Evolutionary conservation across 148 eudicot genomes (phyloP).

Genomic region (Chenopodium formosanum): DNA sequence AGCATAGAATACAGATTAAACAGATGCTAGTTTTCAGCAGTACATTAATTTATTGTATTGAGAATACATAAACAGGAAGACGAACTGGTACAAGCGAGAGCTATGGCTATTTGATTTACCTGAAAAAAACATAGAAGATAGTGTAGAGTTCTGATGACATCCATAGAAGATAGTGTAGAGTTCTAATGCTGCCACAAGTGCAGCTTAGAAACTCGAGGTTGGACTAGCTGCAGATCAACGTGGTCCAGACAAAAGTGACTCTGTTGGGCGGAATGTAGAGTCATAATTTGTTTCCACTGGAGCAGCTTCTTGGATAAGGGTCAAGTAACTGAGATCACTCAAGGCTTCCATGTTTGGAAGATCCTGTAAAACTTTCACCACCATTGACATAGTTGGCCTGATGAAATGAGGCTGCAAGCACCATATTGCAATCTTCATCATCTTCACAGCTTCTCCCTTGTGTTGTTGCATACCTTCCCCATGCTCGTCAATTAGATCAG

Average conservation of each 20-base stretch:
- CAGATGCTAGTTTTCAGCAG: no score
- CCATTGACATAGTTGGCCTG: constrained; percentile 29
- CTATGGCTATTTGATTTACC: no score
- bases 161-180: no score
- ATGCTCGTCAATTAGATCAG: constrained; percentile 6
- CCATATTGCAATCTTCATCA: constrained; percentile 21
- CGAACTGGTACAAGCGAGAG: no score
- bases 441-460: constrained; percentile 28
- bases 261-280: constrained; percentile 4
- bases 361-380: constrained; percentile 24
- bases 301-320: not conserved
- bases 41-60: no score
- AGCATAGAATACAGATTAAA: no score
- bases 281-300: not conserved
- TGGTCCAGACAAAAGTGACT: not conserved
- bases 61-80: no score
- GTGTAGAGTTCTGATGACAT: no score
- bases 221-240: no score
- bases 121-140: no score
- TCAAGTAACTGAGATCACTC: constrained; percentile 1
- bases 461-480: constrained; percentile 1
- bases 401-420: constrained; percentile 25
- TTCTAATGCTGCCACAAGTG: no score
- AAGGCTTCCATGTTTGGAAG: not conserved
- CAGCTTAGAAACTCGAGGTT: no score